These are phyloP conservation scores for Euphrasia arctica DNA, from an alignment of 305 asterid species.

Conservation along the genomic window DNA sequence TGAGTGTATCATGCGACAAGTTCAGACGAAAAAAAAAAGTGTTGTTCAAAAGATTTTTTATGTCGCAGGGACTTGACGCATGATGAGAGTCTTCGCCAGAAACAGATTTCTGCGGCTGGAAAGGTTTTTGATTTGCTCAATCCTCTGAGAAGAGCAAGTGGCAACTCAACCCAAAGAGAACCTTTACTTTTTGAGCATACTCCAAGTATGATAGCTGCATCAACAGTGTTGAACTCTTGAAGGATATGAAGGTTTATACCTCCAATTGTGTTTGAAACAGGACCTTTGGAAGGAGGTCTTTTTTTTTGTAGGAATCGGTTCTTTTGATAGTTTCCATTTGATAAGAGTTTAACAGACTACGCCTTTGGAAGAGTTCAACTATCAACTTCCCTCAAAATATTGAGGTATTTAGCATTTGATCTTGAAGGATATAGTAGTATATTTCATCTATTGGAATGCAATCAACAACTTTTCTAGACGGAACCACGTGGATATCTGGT, in stretches of 20 bases:
- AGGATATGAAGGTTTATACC: slow-evolving; percentile 14
- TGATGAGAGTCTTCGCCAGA: slow-evolving; percentile 48
- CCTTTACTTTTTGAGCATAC: slow-evolving; percentile 22
- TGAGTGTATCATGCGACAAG: background rate
- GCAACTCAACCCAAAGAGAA: slow-evolving; percentile 25
- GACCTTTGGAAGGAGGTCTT: background rate
- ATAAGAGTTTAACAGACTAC: too few species aligned
- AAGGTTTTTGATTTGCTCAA: slow-evolving; percentile 50
- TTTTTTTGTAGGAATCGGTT: background rate
- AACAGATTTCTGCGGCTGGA: slow-evolving; percentile 65
- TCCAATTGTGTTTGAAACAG: background rate
- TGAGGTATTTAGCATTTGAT: too few species aligned
- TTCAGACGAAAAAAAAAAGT: too few species aligned
- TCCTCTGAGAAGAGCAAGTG: slow-evolving; percentile 31
- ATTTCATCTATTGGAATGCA: too few species aligned
- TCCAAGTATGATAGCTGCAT: slow-evolving; percentile 85
- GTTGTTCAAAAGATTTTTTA: background rate
- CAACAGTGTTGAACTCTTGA: slow-evolving; percentile 41
- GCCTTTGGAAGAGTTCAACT: too few species aligned
- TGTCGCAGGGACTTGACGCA: slow-evolving; percentile 53
- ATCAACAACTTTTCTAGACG: too few species aligned
- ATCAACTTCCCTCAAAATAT: too few species aligned
- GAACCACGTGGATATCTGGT: too few species aligned
- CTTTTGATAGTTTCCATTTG: too few species aligned
- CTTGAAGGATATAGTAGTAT: too few species aligned